A percentile compares a stretch with the other conserved stretches of the same genome.
These are phyloP conservation scores for Arthrobotrys pseudoclavata DNA, from an alignment of 2,329 filamentous ascomycete species.

Conservation along the genomic window DNA sequence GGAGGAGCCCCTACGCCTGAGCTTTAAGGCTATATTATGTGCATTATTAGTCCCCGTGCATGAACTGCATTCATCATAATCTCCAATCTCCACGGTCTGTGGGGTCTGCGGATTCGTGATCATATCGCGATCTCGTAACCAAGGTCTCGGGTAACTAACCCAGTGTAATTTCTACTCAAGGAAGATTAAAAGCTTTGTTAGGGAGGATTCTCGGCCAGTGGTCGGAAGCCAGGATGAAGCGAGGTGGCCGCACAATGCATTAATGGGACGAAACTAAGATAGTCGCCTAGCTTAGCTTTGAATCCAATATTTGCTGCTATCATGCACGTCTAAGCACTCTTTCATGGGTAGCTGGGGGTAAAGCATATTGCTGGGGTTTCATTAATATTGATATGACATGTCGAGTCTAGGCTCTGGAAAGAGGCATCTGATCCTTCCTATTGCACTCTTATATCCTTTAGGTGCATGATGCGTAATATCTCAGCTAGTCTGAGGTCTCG, in stretches of 20 bases:
- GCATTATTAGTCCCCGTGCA: neutral
- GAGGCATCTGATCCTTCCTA: neutral
- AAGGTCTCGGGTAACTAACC: neutral
- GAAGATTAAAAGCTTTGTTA: neutral
- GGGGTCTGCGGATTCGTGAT: neutral
- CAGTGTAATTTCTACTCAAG: neutral
- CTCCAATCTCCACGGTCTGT: neutral
- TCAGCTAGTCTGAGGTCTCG: constrained; percentile 13
- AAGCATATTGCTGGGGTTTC: neutral
- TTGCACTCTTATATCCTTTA: neutral
- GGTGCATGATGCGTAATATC: neutral
- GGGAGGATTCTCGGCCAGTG: neutral
- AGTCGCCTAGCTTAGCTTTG: neutral
- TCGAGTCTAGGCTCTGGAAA: neutral
- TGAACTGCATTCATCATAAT: neutral
- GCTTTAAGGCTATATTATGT: neutral
- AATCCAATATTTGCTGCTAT: neutral
- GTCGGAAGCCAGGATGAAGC: constrained; percentile 6
- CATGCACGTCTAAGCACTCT: neutral
- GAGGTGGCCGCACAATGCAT: neutral
- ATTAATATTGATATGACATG: neutral
- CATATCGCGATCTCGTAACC: neutral
- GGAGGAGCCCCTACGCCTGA: neutral
- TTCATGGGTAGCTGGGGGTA: neutral
- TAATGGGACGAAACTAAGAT: neutral